A percentile compares a stretch with the other conserved stretches of the same genome.
These are phyloP conservation scores for Mortierella sp. DNA, from an alignment of 371 early-diverging fungal genomes.

Conservation along the genomic window DNA sequence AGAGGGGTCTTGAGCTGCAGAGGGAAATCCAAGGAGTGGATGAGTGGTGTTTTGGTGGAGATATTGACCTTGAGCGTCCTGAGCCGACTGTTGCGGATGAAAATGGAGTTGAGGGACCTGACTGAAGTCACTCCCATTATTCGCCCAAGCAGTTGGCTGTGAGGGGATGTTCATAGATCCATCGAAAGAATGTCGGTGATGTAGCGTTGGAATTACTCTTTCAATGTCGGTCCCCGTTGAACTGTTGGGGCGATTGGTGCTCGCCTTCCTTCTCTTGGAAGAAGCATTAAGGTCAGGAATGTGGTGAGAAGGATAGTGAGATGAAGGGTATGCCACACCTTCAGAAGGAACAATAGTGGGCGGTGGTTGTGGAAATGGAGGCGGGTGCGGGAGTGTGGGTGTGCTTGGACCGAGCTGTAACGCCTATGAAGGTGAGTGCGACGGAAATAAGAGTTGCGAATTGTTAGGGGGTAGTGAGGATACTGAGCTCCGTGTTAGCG, in stretches of 20 bases:
- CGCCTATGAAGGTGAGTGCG: conserved; percentile 3
- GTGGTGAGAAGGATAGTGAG: neutral
- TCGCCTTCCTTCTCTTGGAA: conserved; percentile 17
- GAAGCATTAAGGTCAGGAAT: conserved; percentile 1
- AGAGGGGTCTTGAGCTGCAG: neutral
- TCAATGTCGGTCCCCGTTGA: neutral
- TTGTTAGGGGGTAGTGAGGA: conserved; percentile 3
- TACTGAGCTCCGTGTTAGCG: neutral
- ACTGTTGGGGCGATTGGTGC: conserved; percentile 5
- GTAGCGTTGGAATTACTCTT: neutral
- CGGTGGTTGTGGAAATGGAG: conserved; percentile 2
- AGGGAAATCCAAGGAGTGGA: neutral
- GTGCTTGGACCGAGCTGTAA: conserved; percentile 12
- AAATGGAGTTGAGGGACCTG: neutral
- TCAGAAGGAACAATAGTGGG: conserved; percentile 5
- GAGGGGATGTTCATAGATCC: neutral
- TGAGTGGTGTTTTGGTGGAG: neutral
- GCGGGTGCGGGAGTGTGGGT: neutral
- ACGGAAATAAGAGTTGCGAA: conserved; percentile 1
- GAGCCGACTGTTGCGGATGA: neutral
- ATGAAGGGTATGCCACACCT: neutral
- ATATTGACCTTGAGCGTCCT: neutral
- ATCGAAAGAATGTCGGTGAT: neutral
- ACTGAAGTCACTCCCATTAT: neutral
- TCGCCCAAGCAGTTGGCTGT: neutral